Conservation (phyloP, 176 grass and related monocot species). For the Oryza meyeriana region DNA sequence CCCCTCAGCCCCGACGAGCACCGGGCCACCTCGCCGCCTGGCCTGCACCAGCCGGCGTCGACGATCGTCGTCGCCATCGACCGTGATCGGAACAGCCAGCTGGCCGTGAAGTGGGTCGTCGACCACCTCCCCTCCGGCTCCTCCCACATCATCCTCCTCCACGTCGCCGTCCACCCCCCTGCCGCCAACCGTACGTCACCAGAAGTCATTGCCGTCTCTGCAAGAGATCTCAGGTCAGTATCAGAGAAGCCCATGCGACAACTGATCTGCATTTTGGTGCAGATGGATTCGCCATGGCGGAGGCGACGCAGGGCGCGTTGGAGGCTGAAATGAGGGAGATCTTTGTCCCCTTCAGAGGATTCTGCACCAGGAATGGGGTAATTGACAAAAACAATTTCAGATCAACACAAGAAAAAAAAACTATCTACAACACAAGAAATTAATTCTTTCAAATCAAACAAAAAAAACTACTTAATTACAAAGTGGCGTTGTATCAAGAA, state of each 20-base stretch:
- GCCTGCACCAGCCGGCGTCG: constrained; percentile 26
- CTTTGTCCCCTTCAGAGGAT: constrained; percentile 67
- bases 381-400: background rate
- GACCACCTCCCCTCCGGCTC: constrained; percentile 63
- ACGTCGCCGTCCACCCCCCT: constrained; percentile 47
- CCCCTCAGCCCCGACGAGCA: constrained; percentile 37
- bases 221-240: background rate
- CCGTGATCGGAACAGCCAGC: constrained; percentile 72
- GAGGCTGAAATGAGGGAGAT: constrained; percentile 68
- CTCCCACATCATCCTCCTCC: constrained; percentile 61
- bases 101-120: constrained; percentile 75
- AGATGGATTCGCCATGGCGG: constrained; percentile 63
- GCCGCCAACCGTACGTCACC: constrained; percentile 51
- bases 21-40: constrained; percentile 2
- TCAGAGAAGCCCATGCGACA: background rate
- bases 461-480: background rate
- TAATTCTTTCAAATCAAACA: background rate
- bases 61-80: constrained; percentile 53
- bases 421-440: background rate
- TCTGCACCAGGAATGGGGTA: constrained; percentile 75
- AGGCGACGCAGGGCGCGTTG: constrained; percentile 40
- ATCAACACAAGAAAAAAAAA: background rate
- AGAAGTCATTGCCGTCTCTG: background rate
- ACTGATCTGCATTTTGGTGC: background rate
- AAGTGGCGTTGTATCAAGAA: background rate